Evolutionary conservation across 2,329 filamentous ascomycete genomes (phyloP), one percentile per base, ranked within the genome.

Genomic region (Biscogniauxia sp.): DNA sequence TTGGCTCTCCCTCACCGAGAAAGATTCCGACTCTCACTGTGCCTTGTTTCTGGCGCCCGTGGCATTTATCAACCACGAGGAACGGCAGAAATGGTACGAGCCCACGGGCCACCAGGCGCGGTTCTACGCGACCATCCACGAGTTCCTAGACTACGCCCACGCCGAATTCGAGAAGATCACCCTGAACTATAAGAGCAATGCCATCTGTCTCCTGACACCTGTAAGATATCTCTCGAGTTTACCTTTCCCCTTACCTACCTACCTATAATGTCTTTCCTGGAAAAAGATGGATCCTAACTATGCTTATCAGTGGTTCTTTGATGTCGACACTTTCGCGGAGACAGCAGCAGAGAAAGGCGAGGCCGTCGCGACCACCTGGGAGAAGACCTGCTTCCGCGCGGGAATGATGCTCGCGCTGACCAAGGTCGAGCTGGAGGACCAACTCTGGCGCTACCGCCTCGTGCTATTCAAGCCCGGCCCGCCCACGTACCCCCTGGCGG

Each of bases 71-170:
- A 32, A 55, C n/a, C 53, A 66, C 32, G 9, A 56, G 26, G 3
- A 61, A 17, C 65, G 66, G 9, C 32, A 55, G 15, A 54, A 60
- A 4, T 68, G 65, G 66, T 62, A 67, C 56, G 9, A 15, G 41
- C 20, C 54, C 17, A 67, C 62, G 1, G 66, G 65, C 1, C 58
- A 63, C 50, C 55, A 62, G 53, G 62, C 65, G 7, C 66, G 66
- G 2, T 56, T 55, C 55, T 68, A 64, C 56, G 59, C 63, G 15
- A 67, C 62, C 1, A 51, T 54, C 9, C 19, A 53, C n/a, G 66
- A 68, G 41, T 67, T 67, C 41, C 15, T 65, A 13, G 26, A 49
- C 11, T 68, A 65, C 28, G 66, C 66, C 1, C 7, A 50, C 1
- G 32, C 25, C 1, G 55, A 61, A 23, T 62, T 64, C 51, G 26